phyloP scores from a whole-genome alignment of 352 stramenopile species.

The Globisporangium cystogenes region DNA sequence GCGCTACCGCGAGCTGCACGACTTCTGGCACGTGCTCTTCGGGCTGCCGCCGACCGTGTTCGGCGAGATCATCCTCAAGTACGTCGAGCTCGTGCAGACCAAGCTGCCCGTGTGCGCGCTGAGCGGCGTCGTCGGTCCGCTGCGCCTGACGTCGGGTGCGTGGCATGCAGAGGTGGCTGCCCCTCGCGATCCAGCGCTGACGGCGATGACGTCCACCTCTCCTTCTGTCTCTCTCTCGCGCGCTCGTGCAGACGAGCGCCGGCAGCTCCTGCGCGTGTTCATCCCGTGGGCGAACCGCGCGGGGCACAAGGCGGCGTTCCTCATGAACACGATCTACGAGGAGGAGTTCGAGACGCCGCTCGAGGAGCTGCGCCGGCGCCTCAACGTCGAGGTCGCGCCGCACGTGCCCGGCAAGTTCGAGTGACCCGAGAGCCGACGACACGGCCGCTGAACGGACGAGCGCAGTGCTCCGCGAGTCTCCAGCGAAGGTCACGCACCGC shows the following conservation, averaged over 20 bases:
- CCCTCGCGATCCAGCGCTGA: too few species aligned
- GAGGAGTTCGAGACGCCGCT: conserved; percentile 92
- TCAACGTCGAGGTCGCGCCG: conserved; percentile 45
- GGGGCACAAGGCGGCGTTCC: conserved; percentile 53
- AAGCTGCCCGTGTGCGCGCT: conserved; percentile 93
- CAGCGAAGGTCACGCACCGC: too few species aligned
- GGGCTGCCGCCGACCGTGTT: conserved; percentile 92
- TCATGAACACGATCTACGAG: conserved; percentile 97
- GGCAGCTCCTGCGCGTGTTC: conserved; percentile 80
- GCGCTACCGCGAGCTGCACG: conserved; percentile 91
- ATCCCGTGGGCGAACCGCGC: conserved; percentile 92
- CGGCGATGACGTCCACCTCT: too few species aligned
- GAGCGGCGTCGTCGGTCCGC: conserved; percentile 85
- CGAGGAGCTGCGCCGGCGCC: conserved; percentile 70
- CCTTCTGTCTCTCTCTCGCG: too few species aligned
- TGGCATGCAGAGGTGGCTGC: neutral
- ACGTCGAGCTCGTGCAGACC: conserved; percentile 96
- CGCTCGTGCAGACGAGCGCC: conserved; percentile 39
- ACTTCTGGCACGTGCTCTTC: conserved; percentile 97
- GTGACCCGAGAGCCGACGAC: neutral
- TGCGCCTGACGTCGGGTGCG: conserved; percentile 64
- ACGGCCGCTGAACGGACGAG: too few species aligned
- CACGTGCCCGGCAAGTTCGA: conserved; percentile 17
- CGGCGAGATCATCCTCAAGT: conserved; percentile 96
- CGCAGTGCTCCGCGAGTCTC: too few species aligned